A percentile compares a stretch with the other conserved stretches of the same genome.
Evolutionary conservation across 305 asterid genomes (phyloP).

Genomic region (Solanum hybrid): DNA sequence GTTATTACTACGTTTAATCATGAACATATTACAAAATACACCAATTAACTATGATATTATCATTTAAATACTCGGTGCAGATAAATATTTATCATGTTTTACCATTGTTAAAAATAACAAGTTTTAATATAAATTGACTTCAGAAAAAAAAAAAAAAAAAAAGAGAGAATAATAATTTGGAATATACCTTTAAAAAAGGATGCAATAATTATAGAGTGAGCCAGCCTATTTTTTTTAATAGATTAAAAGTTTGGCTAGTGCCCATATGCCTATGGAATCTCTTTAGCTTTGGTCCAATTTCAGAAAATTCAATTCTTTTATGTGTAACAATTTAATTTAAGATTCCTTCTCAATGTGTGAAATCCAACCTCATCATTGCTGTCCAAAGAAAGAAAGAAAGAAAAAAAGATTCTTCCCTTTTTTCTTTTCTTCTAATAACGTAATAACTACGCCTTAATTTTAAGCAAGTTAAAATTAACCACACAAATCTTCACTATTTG

Average conservation of each 20-base stretch:
- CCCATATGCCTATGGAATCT: constrained; percentile 7
- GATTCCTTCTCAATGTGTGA: background rate
- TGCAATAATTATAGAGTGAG: background rate
- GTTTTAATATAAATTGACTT: background rate
- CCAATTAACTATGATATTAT: no score
- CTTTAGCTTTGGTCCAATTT: background rate
- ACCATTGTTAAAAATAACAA: background rate
- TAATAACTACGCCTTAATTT: background rate
- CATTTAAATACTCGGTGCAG: background rate
- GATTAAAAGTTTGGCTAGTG: background rate
- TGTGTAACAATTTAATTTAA: background rate
- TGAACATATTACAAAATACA: background rate
- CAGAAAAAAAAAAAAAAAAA: background rate
- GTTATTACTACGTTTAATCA: background rate
- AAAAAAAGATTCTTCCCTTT: background rate
- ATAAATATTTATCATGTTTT: background rate
- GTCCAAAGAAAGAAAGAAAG: background rate
- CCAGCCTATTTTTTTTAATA: background rate
- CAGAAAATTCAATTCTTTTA: background rate
- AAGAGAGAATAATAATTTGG: background rate
- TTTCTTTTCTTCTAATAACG: no score
- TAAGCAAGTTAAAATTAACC: background rate
- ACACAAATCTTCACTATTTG: background rate
- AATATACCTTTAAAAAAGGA: background rate
- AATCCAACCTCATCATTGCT: background rate